Evolutionary conservation across 2,329 filamentous ascomycete genomes (phyloP).

Genomic region (Cladosporium velox): DNA sequence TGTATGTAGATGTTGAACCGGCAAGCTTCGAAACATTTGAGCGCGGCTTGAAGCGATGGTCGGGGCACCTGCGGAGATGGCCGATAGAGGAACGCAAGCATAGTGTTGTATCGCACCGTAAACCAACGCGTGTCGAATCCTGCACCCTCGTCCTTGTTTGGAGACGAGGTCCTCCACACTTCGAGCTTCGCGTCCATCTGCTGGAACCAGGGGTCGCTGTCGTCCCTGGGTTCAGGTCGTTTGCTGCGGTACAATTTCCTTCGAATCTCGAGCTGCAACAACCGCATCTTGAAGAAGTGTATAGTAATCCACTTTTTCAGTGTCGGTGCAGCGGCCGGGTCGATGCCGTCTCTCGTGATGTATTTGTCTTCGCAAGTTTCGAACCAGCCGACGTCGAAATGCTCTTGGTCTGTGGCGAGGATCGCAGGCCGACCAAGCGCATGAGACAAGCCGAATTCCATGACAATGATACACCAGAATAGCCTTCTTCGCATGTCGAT

Average conservation of each 20-base stretch:
- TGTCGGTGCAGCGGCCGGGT: constrained; percentile 63
- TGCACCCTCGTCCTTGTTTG: constrained; percentile 67
- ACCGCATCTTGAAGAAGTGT: constrained; percentile 89
- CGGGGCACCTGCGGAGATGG: constrained; percentile 90
- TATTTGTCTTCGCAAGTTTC: constrained; percentile 77
- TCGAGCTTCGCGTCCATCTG: constrained; percentile 77
- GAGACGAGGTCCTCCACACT: constrained; percentile 75
- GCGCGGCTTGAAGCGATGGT: constrained; percentile 76
- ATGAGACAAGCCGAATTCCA: constrained; percentile 87
- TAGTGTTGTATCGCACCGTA: constrained; percentile 74
- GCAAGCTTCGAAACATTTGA: constrained; percentile 80
- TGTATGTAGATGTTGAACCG: constrained; percentile 80
- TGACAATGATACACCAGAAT: constrained; percentile 83
- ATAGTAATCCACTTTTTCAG: constrained; percentile 86
- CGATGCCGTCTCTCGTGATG: constrained; percentile 76
- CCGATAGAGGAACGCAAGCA: constrained; percentile 83
- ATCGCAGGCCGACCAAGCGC: constrained; percentile 84
- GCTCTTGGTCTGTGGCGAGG: constrained; percentile 78
- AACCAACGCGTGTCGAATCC: constrained; percentile 71
- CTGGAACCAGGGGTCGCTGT: constrained; percentile 83
- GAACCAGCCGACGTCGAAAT: constrained; percentile 85
- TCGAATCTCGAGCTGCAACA: constrained; percentile 84
- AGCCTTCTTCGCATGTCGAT: constrained; percentile 87
- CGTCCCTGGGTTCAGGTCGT: constrained; percentile 71
- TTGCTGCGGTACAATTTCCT: constrained; percentile 85